Percentiles rank a stretch among this genome's conserved stretches.
These are phyloP conservation scores for Butyriboletus loyo DNA, from an alignment of 768 basidiomycete species.

Conservation along the genomic window DNA sequence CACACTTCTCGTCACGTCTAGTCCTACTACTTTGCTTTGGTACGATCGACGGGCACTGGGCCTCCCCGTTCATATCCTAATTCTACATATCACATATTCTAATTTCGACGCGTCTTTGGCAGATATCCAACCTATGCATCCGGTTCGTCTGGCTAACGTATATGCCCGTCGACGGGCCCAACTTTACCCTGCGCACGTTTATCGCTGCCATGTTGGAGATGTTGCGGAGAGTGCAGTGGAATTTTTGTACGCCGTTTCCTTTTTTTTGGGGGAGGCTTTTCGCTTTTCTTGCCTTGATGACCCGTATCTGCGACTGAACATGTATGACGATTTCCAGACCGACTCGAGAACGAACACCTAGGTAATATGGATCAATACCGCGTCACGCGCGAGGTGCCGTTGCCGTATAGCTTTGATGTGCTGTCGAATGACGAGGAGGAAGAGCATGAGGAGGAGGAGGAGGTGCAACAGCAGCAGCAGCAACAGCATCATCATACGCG, in stretches of 20 bases:
- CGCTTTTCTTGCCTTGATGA: neutral
- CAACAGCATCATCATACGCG: too few relatives aligned
- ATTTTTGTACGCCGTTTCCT: constrained; percentile 61
- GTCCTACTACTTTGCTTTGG: constrained; percentile 80
- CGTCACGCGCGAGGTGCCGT: constrained; percentile 77
- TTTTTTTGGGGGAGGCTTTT: too few relatives aligned
- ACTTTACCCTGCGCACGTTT: constrained; percentile 57
- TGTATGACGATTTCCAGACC: constrained; percentile 41
- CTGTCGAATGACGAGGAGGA: constrained; percentile 47
- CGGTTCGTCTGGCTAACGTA: constrained; percentile 85
- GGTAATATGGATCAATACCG: constrained; percentile 95
- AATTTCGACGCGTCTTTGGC: neutral
- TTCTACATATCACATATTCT: too few relatives aligned
- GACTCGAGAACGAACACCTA: constrained; percentile 89
- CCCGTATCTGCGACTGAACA: neutral
- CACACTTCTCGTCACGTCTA: too few relatives aligned
- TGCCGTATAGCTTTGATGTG: constrained; percentile 66
- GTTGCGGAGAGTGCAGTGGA: constrained; percentile 84
- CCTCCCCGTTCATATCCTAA: too few relatives aligned
- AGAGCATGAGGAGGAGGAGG: constrained; percentile 35
- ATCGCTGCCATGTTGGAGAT: constrained; percentile 72
- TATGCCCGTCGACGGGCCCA: constrained; percentile 54
- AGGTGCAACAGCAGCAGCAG: too few relatives aligned
- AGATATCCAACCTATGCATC: constrained; percentile 71
- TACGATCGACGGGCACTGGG: too few relatives aligned